Conservation (phyloP, 371 early-diverging fungal genomes). For the Mucor velutinosus region DNA sequence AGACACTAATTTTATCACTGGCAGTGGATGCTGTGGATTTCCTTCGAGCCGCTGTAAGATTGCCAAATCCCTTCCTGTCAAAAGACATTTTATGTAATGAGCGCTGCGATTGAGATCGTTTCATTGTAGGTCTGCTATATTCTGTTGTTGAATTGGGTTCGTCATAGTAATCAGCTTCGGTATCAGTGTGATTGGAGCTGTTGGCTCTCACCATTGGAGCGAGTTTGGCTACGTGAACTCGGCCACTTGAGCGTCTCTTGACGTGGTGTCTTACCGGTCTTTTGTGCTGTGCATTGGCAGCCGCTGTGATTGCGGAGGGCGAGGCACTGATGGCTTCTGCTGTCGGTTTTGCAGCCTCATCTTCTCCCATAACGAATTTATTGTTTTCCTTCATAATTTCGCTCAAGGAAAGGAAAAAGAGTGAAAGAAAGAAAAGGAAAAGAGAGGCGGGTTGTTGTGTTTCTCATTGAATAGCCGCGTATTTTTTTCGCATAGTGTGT, state of each 20-base stretch:
- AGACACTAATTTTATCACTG: background rate
- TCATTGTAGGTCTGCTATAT: constrained; percentile 28
- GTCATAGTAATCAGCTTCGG: constrained; percentile 27
- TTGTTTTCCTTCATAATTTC: constrained; percentile 19
- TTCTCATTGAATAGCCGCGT: constrained; percentile 6
- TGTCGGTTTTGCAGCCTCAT: constrained; percentile 3
- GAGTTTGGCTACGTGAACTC: constrained; percentile 53
- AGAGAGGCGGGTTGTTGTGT: background rate
- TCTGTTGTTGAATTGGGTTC: constrained; percentile 2
- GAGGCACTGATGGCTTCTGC: background rate
- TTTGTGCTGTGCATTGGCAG: constrained; percentile 13
- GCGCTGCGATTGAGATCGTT: constrained; percentile 45
- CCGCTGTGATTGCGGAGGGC: background rate
- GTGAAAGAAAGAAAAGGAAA: background rate
- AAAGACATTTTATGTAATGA: constrained; percentile 29
- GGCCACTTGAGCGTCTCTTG: constrained; percentile 48
- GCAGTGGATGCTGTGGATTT: constrained; percentile 18
- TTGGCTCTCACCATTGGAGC: constrained; percentile 46
- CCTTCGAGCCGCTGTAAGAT: constrained; percentile 2
- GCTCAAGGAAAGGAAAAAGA: background rate
- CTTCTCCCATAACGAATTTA: constrained; percentile 28
- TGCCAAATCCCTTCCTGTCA: constrained; percentile 25
- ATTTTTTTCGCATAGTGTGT: background rate
- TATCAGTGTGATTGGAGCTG: constrained; percentile 27
- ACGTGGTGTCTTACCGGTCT: constrained; percentile 48